These are phyloP conservation scores for Neoboletus brunneissimus DNA, from an alignment of 768 basidiomycete species.

Conservation along the genomic window DNA sequence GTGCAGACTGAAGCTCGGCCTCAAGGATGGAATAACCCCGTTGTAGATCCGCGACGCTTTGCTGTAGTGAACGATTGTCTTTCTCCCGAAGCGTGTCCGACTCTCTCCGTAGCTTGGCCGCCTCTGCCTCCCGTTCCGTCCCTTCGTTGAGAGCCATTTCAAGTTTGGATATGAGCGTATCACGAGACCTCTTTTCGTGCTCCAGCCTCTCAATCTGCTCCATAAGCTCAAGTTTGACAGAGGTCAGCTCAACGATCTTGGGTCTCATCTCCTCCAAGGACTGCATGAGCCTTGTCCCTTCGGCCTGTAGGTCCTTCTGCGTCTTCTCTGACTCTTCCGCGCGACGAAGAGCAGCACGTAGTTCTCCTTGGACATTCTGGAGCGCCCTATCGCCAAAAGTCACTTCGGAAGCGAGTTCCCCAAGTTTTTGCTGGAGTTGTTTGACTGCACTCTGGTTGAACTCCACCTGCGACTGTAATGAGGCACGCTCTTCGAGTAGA, in stretches of 20 bases:
- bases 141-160: conserved; percentile 57
- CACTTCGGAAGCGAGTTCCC: conserved; percentile 52
- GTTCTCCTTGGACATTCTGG: conserved; percentile 61
- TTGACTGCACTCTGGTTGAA: conserved; percentile 45
- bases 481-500: conserved; percentile 48
- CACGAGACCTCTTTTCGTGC: conserved; percentile 51
- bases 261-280: conserved; percentile 84
- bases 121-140: conserved; percentile 47
- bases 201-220: conserved; percentile 62
- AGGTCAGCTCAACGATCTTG: conserved; percentile 80
- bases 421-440: conserved; percentile 59
- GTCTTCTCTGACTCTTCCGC: conserved; percentile 72
- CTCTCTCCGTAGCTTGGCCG: conserved; percentile 44
- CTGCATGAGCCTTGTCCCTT: conserved; percentile 74
- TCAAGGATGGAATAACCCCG: conserved; percentile 60
- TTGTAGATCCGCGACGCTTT: conserved; percentile 57
- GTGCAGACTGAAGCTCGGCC: conserved; percentile 54
- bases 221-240: conserved; percentile 62
- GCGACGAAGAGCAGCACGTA: conserved; percentile 60
- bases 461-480: conserved; percentile 47
- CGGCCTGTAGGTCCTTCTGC: conserved; percentile 69
- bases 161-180: conserved; percentile 57
- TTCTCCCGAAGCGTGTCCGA: conserved; percentile 48
- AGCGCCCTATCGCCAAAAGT: conserved; percentile 52
- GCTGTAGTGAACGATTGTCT: conserved; percentile 47